Conservation (phyloP, 1,284 basidiomycete genomes). For the Melampsora americana region DNA sequence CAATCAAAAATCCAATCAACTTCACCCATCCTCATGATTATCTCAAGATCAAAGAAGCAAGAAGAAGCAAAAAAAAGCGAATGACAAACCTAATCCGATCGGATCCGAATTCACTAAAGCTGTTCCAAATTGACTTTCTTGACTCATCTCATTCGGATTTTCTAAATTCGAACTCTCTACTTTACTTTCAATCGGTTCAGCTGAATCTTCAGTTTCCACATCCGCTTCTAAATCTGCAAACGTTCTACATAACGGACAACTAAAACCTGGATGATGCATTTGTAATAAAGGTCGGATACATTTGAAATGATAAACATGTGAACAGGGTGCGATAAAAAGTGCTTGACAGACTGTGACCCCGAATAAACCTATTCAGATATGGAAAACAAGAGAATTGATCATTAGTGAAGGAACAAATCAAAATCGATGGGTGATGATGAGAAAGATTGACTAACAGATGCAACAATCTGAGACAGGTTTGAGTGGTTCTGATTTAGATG, state of each 20-base stretch:
- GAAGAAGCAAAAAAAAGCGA: too few relatives aligned
- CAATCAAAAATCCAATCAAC: too few relatives aligned
- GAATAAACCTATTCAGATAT: constrained; percentile 67
- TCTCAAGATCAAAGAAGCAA: too few relatives aligned
- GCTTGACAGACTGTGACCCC: constrained; percentile 90
- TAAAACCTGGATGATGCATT: constrained; percentile 85
- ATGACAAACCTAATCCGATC: too few relatives aligned
- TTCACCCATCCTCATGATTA: too few relatives aligned
- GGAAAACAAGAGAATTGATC: constrained; percentile 21
- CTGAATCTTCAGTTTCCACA: constrained; percentile 67
- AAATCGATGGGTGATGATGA: background rate
- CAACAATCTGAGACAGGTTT: constrained; percentile 76
- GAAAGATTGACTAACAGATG: constrained; percentile 68
- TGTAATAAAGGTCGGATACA: constrained; percentile 89
- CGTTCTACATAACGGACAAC: constrained; percentile 83
- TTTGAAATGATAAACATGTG: constrained; percentile 78
- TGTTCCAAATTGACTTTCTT: too few relatives aligned
- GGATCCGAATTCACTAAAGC: too few relatives aligned
- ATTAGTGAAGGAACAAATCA: background rate
- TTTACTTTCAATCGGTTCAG: too few relatives aligned
- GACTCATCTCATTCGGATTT: too few relatives aligned
- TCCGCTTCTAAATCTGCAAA: constrained; percentile 95
- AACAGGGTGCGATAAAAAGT: constrained; percentile 75
- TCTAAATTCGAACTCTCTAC: too few relatives aligned
- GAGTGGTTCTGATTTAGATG: background rate